These are phyloP conservation scores for Planoprotostelium fungivorum DNA, from an alignment of 78 protist genomes.

Conservation along the genomic window DNA sequence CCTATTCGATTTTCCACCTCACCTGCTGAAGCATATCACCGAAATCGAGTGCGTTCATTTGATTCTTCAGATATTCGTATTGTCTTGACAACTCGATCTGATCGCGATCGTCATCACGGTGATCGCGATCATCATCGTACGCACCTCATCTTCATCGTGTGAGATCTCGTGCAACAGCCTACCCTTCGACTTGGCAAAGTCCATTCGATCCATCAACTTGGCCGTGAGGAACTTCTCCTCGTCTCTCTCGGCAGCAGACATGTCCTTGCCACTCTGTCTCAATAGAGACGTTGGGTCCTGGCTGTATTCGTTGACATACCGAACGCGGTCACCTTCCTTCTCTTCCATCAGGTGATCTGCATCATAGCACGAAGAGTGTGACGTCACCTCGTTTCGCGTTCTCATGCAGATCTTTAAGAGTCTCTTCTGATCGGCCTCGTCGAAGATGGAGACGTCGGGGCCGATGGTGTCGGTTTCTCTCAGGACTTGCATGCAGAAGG, in stretches of 20 bases:
- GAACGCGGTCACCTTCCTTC: neutral
- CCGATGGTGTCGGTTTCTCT: neutral
- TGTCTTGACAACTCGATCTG: neutral
- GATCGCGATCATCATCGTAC: neutral
- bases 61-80: neutral
- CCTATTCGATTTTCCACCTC: too few relatives aligned
- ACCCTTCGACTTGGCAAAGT: neutral
- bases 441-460: neutral
- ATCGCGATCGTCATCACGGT: neutral
- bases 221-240: neutral
- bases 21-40: neutral
- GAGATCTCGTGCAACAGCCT: neutral
- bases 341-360: neutral
- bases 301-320: too few relatives aligned
- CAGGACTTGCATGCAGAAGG: neutral
- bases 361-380: neutral
- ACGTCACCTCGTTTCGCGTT: neutral
- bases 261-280: neutral
- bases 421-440: neutral
- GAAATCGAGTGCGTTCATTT: neutral
- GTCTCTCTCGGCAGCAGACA: neutral
- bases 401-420: neutral
- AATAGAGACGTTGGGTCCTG: neutral
- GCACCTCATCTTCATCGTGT: neutral
- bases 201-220: neutral